These are phyloP conservation scores for Alliaria petiolata DNA, from an alignment of 345 rosid genomes.

Conservation along the genomic window DNA sequence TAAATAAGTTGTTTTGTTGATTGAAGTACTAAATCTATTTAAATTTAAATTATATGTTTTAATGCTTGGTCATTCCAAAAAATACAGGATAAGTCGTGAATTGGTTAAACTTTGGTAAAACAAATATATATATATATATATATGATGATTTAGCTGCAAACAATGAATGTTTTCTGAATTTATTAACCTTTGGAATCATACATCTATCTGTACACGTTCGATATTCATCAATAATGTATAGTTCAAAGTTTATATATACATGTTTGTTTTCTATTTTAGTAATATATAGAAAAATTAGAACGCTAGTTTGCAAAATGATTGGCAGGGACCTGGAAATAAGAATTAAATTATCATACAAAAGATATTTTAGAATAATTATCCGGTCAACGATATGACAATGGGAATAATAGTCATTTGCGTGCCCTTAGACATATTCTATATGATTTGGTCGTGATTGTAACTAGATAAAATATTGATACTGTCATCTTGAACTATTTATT, in stretches of 20 bases:
- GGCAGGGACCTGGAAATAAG: not conserved
- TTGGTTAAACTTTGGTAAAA: not conserved
- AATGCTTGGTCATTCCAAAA: too few relatives aligned
- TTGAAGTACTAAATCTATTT: too few relatives aligned
- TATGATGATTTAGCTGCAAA: not conserved
- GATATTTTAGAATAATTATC: not conserved
- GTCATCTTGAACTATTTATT: not conserved
- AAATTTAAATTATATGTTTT: too few relatives aligned
- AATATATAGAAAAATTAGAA: not conserved
- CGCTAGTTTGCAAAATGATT: constrained; percentile 7
- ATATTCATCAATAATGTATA: not conserved
- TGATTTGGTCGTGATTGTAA: not conserved
- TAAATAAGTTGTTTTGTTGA: too few relatives aligned
- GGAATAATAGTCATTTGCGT: constrained; percentile 4
- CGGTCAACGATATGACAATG: not conserved
- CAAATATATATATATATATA: too few relatives aligned
- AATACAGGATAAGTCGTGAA: not conserved
- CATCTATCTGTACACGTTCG: not conserved
- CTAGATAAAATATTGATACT: not conserved
- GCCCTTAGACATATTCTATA: not conserved
- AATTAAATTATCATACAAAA: not conserved
- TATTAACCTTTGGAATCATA: not conserved
- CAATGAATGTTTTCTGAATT: not conserved
- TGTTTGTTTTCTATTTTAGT: not conserved
- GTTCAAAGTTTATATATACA: not conserved